Conservation (phyloP, 352 stramenopile genomes). For the Halophytophthora polymorphica region DNA sequence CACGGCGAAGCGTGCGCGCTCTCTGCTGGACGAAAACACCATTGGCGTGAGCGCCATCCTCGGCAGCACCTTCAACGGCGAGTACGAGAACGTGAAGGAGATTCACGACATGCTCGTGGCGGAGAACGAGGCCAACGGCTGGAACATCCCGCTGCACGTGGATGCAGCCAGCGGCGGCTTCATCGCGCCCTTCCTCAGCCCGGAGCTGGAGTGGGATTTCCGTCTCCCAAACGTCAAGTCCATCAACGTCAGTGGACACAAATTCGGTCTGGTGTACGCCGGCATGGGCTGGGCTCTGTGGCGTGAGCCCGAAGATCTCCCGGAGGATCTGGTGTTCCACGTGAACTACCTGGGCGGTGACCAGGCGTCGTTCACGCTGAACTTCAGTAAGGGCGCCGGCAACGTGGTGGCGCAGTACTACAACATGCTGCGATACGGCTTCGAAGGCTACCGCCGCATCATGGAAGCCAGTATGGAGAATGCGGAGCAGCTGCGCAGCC, state of each 20-base stretch:
- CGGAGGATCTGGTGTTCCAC: conserved; percentile 88
- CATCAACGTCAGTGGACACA: conserved; percentile 94
- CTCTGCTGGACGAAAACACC: conserved; percentile 90
- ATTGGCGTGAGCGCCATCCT: conserved; percentile 91
- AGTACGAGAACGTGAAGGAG: conserved; percentile 90
- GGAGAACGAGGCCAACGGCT: conserved; percentile 84
- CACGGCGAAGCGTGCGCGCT: conserved; percentile 69
- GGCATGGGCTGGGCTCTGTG: conserved; percentile 92
- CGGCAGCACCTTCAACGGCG: conserved; percentile 91
- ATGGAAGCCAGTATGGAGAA: conserved; percentile 90
- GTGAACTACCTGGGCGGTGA: conserved; percentile 92
- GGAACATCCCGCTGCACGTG: conserved; percentile 87
- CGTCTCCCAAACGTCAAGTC: conserved; percentile 89
- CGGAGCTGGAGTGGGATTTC: conserved; percentile 90
- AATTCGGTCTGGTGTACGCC: conserved; percentile 92
- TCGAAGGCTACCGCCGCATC: conserved; percentile 86
- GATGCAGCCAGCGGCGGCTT: conserved; percentile 91
- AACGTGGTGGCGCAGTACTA: conserved; percentile 92
- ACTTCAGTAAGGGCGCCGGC: conserved; percentile 90
- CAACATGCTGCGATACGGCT: conserved; percentile 91
- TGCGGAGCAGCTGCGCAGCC: conserved; percentile 67
- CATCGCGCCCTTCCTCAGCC: conserved; percentile 89
- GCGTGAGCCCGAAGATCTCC: conserved; percentile 76
- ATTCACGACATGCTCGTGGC: conserved; percentile 88
- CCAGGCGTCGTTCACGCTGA: conserved; percentile 91